A percentile compares a stretch with the other conserved stretches of the same genome.
Evolutionary conservation across 2,329 filamentous ascomycete genomes (phyloP).

Genomic region (Cordyceps militaris): DNA sequence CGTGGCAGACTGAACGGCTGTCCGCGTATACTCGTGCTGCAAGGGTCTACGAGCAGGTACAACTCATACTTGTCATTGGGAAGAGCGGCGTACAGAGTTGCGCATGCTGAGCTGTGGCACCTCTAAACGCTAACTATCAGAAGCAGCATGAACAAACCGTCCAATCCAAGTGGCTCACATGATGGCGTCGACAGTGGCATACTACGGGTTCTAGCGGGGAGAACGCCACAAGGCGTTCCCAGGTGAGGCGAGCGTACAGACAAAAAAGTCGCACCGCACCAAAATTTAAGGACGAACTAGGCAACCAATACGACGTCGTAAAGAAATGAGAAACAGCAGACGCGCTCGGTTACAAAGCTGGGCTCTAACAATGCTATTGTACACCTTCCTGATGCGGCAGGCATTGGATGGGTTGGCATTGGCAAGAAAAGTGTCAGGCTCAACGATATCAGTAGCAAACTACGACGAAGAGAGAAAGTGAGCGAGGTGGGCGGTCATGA

Average conservation of each 20-base stretch:
- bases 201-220: background rate
- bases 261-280: background rate
- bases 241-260: constrained; percentile 7
- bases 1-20: background rate
- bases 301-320: background rate
- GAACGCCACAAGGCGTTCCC: constrained; percentile 6
- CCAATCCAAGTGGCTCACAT: background rate
- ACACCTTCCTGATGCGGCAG: constrained; percentile 1
- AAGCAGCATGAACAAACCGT: background rate
- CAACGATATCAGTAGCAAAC: background rate
- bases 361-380: too few species aligned
- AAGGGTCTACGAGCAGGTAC: background rate
- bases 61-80: background rate
- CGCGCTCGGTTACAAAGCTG: background rate
- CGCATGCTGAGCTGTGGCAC: background rate
- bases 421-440: background rate
- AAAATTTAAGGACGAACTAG: background rate
- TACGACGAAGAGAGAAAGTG: constrained; percentile 7
- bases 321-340: background rate
- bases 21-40: constrained; percentile 1
- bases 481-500: background rate
- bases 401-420: background rate
- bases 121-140: background rate
- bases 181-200: constrained; percentile 9
- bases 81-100: background rate